A percentile compares a stretch with the other conserved stretches of the same genome.
These are phyloP conservation scores for Podospora fimiseda DNA, from an alignment of 495 filamentous ascomycete genomes.

Conservation along the genomic window DNA sequence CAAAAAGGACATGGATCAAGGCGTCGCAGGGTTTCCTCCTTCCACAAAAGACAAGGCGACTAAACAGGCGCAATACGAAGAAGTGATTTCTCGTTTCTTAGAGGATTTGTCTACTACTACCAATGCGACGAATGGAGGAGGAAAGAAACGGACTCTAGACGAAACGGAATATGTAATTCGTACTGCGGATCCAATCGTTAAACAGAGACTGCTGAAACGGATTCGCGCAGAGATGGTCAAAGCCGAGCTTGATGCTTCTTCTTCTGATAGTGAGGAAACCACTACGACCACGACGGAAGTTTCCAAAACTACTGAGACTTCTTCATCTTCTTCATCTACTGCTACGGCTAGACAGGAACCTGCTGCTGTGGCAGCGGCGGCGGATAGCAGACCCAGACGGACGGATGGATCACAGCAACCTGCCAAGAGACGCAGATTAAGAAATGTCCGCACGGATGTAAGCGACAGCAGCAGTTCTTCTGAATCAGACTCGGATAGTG, in stretches of 20 bases:
- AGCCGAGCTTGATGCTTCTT: slow-evolving; percentile 36
- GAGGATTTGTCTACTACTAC: slow-evolving; percentile 23
- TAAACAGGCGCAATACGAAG: slow-evolving; percentile 48
- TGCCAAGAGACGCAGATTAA: slow-evolving; percentile 48
- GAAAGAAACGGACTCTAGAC: slow-evolving; percentile 37
- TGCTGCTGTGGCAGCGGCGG: slow-evolving; percentile 24
- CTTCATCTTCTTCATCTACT: slow-evolving; percentile 26
- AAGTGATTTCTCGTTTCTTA: slow-evolving; percentile 44
- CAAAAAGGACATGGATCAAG: slow-evolving; percentile 43
- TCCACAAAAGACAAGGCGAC: slow-evolving; percentile 38
- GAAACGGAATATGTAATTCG: slow-evolving; percentile 43
- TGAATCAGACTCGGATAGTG: slow-evolving; percentile 31
- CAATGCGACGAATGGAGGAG: too few species aligned
- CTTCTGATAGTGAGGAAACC: slow-evolving; percentile 35
- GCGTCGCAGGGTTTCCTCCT: slow-evolving; percentile 32
- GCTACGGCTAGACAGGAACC: slow-evolving; percentile 9
- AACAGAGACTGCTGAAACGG: slow-evolving; percentile 42
- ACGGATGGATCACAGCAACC: slow-evolving; percentile 38
- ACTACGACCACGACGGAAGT: slow-evolving; percentile 19
- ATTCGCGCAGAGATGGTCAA: slow-evolving; percentile 45
- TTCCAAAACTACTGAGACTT: slow-evolving; percentile 20
- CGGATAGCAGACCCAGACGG: slow-evolving; percentile 24
- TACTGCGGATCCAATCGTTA: slow-evolving; percentile 38
- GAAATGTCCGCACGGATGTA: slow-evolving; percentile 43
- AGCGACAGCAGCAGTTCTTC: slow-evolving; percentile 27